Evolutionary conservation across 2,329 filamentous ascomycete species (phyloP), one percentile per base, ranked within the genome.

Genomic region (Hypoxylon sp.): DNA sequence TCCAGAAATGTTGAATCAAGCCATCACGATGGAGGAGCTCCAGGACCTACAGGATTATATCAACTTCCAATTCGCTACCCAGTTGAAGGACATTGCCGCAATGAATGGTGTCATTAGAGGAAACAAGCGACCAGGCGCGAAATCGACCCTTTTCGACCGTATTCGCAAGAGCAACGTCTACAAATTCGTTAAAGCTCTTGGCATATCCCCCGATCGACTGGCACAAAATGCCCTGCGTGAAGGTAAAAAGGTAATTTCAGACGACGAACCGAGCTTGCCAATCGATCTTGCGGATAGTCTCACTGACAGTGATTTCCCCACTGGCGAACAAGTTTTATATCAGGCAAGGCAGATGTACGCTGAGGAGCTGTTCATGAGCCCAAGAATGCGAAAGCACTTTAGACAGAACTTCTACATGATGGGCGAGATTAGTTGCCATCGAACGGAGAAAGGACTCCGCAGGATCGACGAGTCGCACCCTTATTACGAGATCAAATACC

Each of bases 401-500:
- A 87, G 96, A 53, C 87, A 89, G 71, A 90, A 89, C 51, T 97
- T 92, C 78, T 98, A 97, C 75, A 87, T 90, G 75, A 90, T 90
- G 71, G 93, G 94, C 23, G 87, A 92, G 60, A 89, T 99, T 65
- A 94, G 95, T 81, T 97, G 94, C 77, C 88, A 88, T 67, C 90
- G 96, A 59, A 99, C 96, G 0, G 94, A 98, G 65, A 99, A 98
- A 80, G 96, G 96, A 27, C 82, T 97, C 56, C 91, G 92, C 61
- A 92, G 93, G 75, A 98, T 99, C 71, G 94, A 97, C 73, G 95
- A 98, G 67, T 90, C 96, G 23, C 94, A 98, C 74, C 93, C 94
- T 0, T 98, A 96, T 79, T 98, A 98, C 77, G 96, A 98, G 78
- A 93, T 99, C 82, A 97, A 99, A 79, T 99, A 99, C 73, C 85